phyloP scores from a whole-genome alignment of 306 rosid genomes.

The Corylus americana region DNA sequence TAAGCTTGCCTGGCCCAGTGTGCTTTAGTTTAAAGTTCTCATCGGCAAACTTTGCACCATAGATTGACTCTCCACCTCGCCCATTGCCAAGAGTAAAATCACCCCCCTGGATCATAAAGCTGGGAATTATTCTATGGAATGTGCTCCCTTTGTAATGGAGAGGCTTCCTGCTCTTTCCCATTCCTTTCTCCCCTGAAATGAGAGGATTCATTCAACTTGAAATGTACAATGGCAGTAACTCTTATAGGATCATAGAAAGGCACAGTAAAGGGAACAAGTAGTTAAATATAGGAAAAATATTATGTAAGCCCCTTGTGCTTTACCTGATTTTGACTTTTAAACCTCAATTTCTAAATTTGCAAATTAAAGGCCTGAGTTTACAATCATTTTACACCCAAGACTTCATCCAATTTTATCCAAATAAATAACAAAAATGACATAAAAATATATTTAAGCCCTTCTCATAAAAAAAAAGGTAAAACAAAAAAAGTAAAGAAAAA shows the following conservation, averaged over 20 bases:
- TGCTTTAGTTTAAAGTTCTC: constrained; percentile 82
- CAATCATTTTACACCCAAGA: too few relatives aligned
- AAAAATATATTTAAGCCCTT: too few relatives aligned
- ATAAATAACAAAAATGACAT: too few relatives aligned
- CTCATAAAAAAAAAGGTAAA: too few relatives aligned
- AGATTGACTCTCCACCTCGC: constrained; percentile 84
- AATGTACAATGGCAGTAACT: not conserved
- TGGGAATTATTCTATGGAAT: constrained; percentile 82
- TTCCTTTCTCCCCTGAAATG: constrained; percentile 83
- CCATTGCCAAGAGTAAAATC: constrained; percentile 88
- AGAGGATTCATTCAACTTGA: constrained; percentile 8
- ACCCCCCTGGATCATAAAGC: constrained; percentile 90
- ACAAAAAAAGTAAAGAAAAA: too few relatives aligned
- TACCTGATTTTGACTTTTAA: too few relatives aligned
- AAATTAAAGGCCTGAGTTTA: too few relatives aligned
- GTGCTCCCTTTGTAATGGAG: constrained; percentile 77
- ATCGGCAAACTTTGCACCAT: constrained; percentile 71
- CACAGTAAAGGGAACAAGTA: not conserved
- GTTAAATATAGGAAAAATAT: too few relatives aligned
- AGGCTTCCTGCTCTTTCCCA: constrained; percentile 56
- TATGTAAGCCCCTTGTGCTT: too few relatives aligned
- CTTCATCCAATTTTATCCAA: too few relatives aligned
- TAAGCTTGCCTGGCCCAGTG: constrained; percentile 66
- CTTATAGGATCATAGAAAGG: not conserved
- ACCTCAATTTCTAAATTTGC: too few relatives aligned